Conservation (phyloP, 1,139 yeast species). For the Pichia sp. region DNA sequence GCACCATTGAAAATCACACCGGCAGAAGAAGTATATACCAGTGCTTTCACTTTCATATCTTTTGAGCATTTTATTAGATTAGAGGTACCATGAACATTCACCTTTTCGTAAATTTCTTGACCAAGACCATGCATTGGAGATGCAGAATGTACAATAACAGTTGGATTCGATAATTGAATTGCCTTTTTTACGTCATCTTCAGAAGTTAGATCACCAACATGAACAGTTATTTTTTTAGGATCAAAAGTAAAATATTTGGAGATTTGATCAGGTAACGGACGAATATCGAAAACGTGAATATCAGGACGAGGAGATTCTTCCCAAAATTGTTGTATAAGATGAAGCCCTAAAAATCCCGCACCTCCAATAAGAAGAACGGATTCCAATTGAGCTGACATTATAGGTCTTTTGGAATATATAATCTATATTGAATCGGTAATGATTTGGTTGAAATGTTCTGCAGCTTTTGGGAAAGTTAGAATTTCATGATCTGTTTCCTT, state of each 20-base stretch:
- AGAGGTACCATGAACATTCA: slow-evolving; percentile 83
- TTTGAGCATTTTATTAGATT: slow-evolving; percentile 65
- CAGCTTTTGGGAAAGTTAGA: too few species aligned
- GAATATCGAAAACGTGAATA: slow-evolving; percentile 83
- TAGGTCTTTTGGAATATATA: neutral
- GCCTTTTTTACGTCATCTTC: slow-evolving; percentile 62
- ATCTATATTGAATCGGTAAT: neutral
- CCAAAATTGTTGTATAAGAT: slow-evolving; percentile 78
- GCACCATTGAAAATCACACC: slow-evolving; percentile 95
- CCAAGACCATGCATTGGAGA: slow-evolving; percentile 90
- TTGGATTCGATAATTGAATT: slow-evolving; percentile 50
- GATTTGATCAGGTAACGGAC: slow-evolving; percentile 69
- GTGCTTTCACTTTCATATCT: slow-evolving; percentile 46
- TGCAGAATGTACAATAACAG: slow-evolving; percentile 89
- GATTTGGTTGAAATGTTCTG: too few species aligned
- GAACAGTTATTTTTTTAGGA: slow-evolving; percentile 47
- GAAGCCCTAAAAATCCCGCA: slow-evolving; percentile 90
- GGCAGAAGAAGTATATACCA: slow-evolving; percentile 94
- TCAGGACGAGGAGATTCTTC: slow-evolving; percentile 58
- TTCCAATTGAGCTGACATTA: slow-evolving; percentile 26
- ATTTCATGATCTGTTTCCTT: too few species aligned
- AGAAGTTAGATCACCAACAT: slow-evolving; percentile 80
- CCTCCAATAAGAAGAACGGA: slow-evolving; percentile 89
- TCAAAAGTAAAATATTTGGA: slow-evolving; percentile 72
- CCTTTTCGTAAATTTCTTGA: slow-evolving; percentile 75